Conservation (phyloP, 2,329 filamentous ascomycete species). For the Atkinsonella texensis region DNA sequence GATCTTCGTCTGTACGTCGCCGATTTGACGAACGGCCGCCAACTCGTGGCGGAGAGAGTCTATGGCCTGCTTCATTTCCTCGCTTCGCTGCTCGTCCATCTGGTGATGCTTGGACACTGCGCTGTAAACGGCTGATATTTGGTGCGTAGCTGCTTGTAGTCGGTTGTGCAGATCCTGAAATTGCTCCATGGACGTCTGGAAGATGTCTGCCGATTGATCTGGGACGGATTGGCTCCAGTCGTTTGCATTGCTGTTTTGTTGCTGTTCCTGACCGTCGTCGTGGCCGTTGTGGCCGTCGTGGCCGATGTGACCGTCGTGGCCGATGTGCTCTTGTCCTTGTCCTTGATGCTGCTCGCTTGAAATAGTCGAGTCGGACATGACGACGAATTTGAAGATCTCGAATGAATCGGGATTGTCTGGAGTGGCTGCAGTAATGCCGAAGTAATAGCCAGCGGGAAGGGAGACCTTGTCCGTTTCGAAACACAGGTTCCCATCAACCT, state of each 20-base stretch:
- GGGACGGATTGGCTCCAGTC: constrained; percentile 24
- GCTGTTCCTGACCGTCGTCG: constrained; percentile 21
- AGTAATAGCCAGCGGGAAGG: constrained; percentile 69
- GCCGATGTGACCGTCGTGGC: constrained; percentile 14
- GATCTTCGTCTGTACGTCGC: constrained; percentile 32
- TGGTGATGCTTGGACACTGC: constrained; percentile 39
- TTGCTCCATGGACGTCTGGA: constrained; percentile 45
- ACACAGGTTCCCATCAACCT: constrained; percentile 68
- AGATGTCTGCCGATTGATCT: constrained; percentile 35
- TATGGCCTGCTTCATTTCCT: constrained; percentile 38
- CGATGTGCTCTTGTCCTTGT: constrained; percentile 6
- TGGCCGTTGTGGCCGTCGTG: constrained; percentile 20
- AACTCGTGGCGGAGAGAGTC: constrained; percentile 34
- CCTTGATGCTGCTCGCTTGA: constrained; percentile 8
- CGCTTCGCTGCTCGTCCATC: constrained; percentile 43
- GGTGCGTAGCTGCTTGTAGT: constrained; percentile 61
- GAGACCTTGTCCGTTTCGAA: constrained; percentile 72
- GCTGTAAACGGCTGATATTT: constrained; percentile 50
- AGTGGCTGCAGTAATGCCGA: constrained; percentile 79
- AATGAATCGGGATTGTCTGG: constrained; percentile 91
- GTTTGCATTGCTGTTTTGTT: constrained; percentile 15
- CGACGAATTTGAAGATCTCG: constrained; percentile 77
- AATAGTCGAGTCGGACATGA: constrained; percentile 43
- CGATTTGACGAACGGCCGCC: constrained; percentile 32
- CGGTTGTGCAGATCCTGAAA: constrained; percentile 80